A percentile compares a stretch with the other conserved stretches of the same genome.
phyloP scores from a whole-genome alignment of 768 basidiomycete genomes.

The Leucocoprinus sp. region DNA sequence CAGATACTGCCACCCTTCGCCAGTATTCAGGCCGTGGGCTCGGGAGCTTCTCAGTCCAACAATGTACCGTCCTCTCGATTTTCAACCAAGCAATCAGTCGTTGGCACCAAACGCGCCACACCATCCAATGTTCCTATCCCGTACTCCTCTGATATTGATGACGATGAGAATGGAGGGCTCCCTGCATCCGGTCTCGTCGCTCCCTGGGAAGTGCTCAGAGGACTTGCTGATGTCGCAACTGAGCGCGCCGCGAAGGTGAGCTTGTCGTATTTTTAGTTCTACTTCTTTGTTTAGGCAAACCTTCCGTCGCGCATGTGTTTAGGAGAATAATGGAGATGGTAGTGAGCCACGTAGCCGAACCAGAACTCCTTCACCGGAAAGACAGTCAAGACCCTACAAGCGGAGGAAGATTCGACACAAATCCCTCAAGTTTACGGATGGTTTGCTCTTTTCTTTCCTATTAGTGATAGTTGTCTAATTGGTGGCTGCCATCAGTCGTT shows the following conservation, averaged over 20 bases:
- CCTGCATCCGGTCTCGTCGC: conserved; percentile 78
- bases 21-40: conserved; percentile 52
- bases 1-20: conserved; percentile 67
- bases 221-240: conserved; percentile 74
- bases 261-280: conserved; percentile 9
- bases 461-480: conserved; percentile 7
- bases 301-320: conserved; percentile 11
- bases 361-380: conserved; percentile 63
- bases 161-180: conserved; percentile 72
- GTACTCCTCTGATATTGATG: conserved; percentile 79
- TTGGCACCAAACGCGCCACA: conserved; percentile 51
- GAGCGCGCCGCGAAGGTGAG: conserved; percentile 70
- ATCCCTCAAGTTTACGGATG: conserved; percentile 67
- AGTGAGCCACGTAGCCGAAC: conserved; percentile 72
- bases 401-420: conserved; percentile 63
- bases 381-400: conserved; percentile 60
- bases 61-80: conserved; percentile 54
- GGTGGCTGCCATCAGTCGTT: conserved; percentile 46
- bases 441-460: conserved; percentile 35
- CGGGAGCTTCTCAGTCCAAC: conserved; percentile 29
- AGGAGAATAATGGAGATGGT: conserved; percentile 75
- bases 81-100: conserved; percentile 22
- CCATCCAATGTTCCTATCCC: conserved; percentile 66
- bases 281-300: conserved; percentile 4
- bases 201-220: conserved; percentile 79